These are phyloP conservation scores for Drechslera avenae DNA, from an alignment of 2,329 filamentous ascomycete species.

Conservation along the genomic window DNA sequence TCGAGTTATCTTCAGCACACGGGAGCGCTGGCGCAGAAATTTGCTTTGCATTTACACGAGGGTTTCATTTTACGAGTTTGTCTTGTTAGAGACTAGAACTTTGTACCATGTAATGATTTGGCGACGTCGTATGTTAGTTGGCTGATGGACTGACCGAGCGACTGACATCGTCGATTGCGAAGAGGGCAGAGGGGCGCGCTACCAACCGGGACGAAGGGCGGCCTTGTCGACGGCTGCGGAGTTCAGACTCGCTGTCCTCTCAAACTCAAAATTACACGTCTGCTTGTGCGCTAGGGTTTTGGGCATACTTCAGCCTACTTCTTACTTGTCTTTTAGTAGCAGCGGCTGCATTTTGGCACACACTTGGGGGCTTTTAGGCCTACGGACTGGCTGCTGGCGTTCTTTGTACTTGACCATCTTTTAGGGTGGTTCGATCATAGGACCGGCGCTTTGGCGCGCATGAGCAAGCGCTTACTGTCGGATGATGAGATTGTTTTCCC, in stretches of 20 bases:
- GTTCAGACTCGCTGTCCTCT: not conserved
- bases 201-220: not conserved
- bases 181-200: not conserved
- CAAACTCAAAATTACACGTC: not conserved
- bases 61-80: slow-evolving; percentile 17
- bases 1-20: slow-evolving; percentile 8
- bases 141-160: not conserved
- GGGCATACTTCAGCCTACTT: slow-evolving; percentile 9
- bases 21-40: slow-evolving; percentile 27
- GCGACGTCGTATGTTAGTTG: slow-evolving; percentile 3
- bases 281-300: not conserved
- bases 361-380: slow-evolving; percentile 34
- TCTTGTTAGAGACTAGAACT: slow-evolving; percentile 36
- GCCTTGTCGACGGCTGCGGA: not conserved
- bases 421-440: slow-evolving; percentile 26
- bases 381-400: slow-evolving; percentile 31
- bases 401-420: slow-evolving; percentile 27
- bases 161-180: slow-evolving; percentile 1
- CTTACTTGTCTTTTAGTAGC: slow-evolving; percentile 37
- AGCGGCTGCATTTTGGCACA: slow-evolving; percentile 43
- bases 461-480: slow-evolving; percentile 17
- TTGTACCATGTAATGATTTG: slow-evolving; percentile 24
- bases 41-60: slow-evolving; percentile 38
- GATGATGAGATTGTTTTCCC: slow-evolving; percentile 18
- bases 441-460: slow-evolving; percentile 27